These are phyloP conservation scores for Puccinia coronata DNA, from an alignment of 1,284 basidiomycete species.

Conservation along the genomic window DNA sequence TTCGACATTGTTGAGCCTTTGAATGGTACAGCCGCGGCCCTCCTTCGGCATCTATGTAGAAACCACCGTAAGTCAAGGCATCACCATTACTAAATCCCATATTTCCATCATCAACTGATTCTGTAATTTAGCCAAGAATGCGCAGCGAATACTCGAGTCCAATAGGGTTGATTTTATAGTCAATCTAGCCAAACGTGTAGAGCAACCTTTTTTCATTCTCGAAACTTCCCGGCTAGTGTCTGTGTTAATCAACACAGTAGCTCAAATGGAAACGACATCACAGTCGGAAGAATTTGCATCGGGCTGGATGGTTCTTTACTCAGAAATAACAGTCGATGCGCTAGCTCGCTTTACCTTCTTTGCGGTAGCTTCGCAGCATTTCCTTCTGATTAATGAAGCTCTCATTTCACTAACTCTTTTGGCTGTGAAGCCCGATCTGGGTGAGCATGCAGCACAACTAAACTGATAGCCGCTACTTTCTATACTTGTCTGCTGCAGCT, in stretches of 20 bases:
- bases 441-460: background rate
- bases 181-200: slow-evolving; percentile 10
- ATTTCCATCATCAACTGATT: background rate
- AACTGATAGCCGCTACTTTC: background rate
- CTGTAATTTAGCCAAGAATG: slow-evolving; percentile 23
- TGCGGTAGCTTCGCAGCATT: background rate
- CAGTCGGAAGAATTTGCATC: background rate
- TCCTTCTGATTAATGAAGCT: slow-evolving; percentile 47
- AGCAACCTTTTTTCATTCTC: slow-evolving; percentile 26
- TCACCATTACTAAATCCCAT: background rate
- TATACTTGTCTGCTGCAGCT: background rate
- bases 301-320: background rate
- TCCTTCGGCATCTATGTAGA: slow-evolving; percentile 47
- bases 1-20: slow-evolving; percentile 46
- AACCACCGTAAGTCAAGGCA: background rate
- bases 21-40: slow-evolving; percentile 17
- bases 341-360: slow-evolving; percentile 28
- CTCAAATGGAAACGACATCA: background rate
- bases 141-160: background rate
- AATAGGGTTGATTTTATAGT: slow-evolving; percentile 5
- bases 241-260: slow-evolving; percentile 20
- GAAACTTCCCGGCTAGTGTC: slow-evolving; percentile 31
- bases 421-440: background rate
- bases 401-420: slow-evolving; percentile 42
- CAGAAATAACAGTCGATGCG: slow-evolving; percentile 16